phyloP scores from a whole-genome alignment of 2,329 filamentous ascomycete genomes.

The Colletotrichum sansevieriae region DNA sequence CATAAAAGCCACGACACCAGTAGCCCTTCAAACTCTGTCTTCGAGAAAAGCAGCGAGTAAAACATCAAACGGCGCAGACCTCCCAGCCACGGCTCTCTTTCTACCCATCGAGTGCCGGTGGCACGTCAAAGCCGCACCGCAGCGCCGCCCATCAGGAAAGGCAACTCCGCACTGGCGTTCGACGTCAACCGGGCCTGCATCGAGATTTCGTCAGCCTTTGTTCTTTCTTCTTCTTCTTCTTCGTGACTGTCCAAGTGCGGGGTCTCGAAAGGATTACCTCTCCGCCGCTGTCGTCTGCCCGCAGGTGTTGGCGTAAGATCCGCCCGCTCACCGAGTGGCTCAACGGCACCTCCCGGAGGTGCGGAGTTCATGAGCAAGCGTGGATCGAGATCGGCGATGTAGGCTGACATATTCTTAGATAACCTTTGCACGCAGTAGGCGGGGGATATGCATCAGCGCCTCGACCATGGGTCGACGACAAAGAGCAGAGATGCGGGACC shows the following conservation, averaged over 20 bases:
- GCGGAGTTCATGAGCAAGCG: conserved; percentile 2
- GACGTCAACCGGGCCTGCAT: conserved; percentile 28
- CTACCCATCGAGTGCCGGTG: conserved; percentile 29
- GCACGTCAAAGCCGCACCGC: conserved; percentile 24
- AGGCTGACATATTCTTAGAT: too few relatives aligned
- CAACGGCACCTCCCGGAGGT: background rate
- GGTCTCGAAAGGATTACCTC: background rate
- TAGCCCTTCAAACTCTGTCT: background rate
- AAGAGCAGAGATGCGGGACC: conserved; percentile 15
- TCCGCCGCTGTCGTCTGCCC: background rate
- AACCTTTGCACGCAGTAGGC: background rate
- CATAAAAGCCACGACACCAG: too few relatives aligned
- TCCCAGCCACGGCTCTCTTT: conserved; percentile 36
- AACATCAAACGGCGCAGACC: conserved; percentile 35
- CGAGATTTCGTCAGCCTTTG: background rate
- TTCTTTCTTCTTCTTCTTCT: background rate
- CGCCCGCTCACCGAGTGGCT: background rate
- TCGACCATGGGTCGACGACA: background rate
- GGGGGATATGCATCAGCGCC: background rate
- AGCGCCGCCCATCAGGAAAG: conserved; percentile 12
- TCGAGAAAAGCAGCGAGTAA: conserved; percentile 5
- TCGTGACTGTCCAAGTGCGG: too few relatives aligned
- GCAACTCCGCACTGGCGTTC: conserved; percentile 36
- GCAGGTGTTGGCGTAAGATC: background rate
- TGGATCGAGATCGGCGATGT: too few relatives aligned